phyloP scores from a whole-genome alignment of 1,284 basidiomycete species.

The Trichosporon sp. region DNA sequence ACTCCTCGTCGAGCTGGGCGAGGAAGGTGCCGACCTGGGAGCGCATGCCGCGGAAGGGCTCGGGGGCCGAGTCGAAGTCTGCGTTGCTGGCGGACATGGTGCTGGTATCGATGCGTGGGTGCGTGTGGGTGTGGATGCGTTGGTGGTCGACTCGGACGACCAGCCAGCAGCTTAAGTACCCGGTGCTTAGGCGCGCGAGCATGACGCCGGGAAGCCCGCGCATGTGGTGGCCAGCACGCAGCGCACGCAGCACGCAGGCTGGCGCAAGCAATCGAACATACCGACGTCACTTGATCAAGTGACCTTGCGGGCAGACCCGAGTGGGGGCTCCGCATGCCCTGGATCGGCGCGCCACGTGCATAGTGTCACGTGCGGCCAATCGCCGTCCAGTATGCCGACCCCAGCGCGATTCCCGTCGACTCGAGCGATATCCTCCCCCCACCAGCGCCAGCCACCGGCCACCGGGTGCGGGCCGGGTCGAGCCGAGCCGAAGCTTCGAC shows the following conservation, averaged over 20 bases:
- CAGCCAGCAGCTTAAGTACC: constrained; percentile 58
- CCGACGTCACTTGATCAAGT: constrained; percentile 19
- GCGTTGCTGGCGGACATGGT: constrained; percentile 15
- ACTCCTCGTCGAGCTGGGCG: constrained; percentile 15
- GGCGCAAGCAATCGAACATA: constrained; percentile 18
- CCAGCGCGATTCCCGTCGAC: neutral
- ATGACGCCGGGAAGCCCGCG: constrained; percentile 64
- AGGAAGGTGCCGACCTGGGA: constrained; percentile 18
- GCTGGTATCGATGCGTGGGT: neutral
- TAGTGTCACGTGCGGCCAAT: constrained; percentile 55
- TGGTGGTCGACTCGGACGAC: constrained; percentile 46
- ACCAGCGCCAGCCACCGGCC: neutral
- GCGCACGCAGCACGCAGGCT: constrained; percentile 19
- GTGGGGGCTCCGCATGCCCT: constrained; percentile 20
- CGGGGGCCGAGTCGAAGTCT: constrained; percentile 18
- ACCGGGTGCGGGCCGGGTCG: neutral
- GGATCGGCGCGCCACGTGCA: constrained; percentile 19
- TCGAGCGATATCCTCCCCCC: neutral
- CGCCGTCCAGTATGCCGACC: constrained; percentile 5
- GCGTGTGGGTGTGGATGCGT: constrained; percentile 18
- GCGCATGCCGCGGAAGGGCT: constrained; percentile 12
- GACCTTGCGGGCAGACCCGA: constrained; percentile 18
- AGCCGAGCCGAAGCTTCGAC: neutral
- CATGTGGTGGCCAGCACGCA: constrained; percentile 43
- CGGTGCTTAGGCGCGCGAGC: constrained; percentile 67